Conservation (phyloP, 768 basidiomycete species). For the Lactarius vividus region DNA sequence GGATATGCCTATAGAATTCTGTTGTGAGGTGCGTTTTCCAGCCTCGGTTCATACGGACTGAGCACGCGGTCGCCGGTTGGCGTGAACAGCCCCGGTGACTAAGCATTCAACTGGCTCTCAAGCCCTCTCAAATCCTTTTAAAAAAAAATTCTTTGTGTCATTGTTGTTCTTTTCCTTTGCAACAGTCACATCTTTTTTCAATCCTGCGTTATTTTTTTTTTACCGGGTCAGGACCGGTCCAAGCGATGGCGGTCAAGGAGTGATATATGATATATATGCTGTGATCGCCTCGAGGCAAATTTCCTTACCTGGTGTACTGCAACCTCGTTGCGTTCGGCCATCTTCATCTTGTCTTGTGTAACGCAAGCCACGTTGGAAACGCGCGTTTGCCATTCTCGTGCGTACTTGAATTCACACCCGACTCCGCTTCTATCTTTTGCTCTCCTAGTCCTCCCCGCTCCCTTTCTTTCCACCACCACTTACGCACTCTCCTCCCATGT, state of each 20-base stretch:
- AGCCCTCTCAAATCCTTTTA: not conserved
- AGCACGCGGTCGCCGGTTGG: not conserved
- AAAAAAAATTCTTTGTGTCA: not conserved
- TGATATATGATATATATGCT: slow-evolving; percentile 22
- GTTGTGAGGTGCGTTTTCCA: slow-evolving; percentile 1
- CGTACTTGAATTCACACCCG: slow-evolving; percentile 26
- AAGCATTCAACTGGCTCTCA: not conserved
- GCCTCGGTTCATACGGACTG: not conserved
- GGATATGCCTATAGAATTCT: not conserved
- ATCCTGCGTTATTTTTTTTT: not conserved
- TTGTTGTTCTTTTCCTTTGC: slow-evolving; percentile 10
- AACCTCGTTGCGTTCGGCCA: slow-evolving; percentile 28
- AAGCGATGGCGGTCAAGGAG: slow-evolving; percentile 23
- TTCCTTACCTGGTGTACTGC: slow-evolving; percentile 25
- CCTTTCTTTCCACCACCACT: slow-evolving; percentile 2
- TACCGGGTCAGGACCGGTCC: slow-evolving; percentile 6
- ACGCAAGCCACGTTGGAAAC: slow-evolving; percentile 30
- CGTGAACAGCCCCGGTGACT: not conserved
- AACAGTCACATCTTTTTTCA: not conserved
- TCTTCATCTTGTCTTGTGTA: slow-evolving; percentile 25
- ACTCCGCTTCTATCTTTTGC: slow-evolving; percentile 26
- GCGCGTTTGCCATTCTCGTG: slow-evolving; percentile 28
- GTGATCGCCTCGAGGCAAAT: slow-evolving; percentile 31
- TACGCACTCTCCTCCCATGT: slow-evolving; percentile 22
- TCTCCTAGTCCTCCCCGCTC: slow-evolving; percentile 17